phyloP scores from a whole-genome alignment of 75 land plant genomes.

The Cunninghamia lanceolata region DNA sequence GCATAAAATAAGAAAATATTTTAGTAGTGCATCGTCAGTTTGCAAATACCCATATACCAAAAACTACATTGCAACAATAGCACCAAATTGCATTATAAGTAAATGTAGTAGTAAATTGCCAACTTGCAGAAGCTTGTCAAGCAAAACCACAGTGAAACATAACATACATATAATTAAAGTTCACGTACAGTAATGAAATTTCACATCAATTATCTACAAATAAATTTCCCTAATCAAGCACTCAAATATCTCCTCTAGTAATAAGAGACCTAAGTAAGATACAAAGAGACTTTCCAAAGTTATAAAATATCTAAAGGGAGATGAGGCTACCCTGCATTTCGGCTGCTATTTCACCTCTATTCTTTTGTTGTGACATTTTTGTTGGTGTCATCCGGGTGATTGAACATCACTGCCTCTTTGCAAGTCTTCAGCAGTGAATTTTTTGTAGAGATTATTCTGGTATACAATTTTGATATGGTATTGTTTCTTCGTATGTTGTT shows the following conservation, averaged over 20 bases:
- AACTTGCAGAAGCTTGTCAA: background rate
- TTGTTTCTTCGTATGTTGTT: too few species aligned
- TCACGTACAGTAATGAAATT: background rate
- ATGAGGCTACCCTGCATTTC: too few species aligned
- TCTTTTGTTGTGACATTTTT: too few species aligned
- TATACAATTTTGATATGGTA: too few species aligned
- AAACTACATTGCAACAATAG: background rate
- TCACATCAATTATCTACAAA: background rate
- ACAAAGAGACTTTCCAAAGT: background rate
- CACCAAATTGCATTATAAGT: background rate
- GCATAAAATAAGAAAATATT: background rate
- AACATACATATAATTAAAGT: background rate
- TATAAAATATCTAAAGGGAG: background rate
- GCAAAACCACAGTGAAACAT: background rate
- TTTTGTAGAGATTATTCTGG: too few species aligned
- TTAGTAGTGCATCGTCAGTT: background rate
- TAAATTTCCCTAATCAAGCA: background rate
- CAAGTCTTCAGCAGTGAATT: too few species aligned
- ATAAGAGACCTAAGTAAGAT: background rate
- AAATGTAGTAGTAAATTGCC: background rate
- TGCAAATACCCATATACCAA: background rate
- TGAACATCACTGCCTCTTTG: too few species aligned
- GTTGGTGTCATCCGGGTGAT: too few species aligned
- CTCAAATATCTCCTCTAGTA: background rate
- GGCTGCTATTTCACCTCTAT: too few species aligned